Base-by-base conservation (phyloP, 257 asterid species). In the Rehmannia glutinosa region DNA sequence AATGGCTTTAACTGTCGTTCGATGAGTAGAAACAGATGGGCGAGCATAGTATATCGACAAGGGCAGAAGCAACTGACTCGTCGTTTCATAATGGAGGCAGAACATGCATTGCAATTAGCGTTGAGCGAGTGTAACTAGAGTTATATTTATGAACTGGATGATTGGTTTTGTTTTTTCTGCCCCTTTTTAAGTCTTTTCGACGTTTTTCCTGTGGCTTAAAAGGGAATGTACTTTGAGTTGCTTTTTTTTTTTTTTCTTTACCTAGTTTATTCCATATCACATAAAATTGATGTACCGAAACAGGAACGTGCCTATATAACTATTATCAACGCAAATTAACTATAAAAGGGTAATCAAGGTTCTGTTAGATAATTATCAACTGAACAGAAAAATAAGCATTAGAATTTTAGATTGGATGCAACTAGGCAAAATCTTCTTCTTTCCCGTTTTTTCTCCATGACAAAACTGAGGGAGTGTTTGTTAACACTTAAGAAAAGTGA, bases 11-110 rank as follows among this genome's bases (percentile, higher is more conserved):
- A 64, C 43, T 38, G 70, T 25, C 50, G 12, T 24, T 51, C 56
- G 33, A 70, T 77, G 66, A 81, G 84, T 51, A 70, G 85, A 69
- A 92, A 76, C 63, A 80, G 61, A 73, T 75, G 86, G 83, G 79
- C 77, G 13, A 77, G 95, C 83, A 81, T 87, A 65, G 81, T 90
- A 19, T 92, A 90, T 60, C 73, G 96, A 24, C 78, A 46, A 57
- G 98, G 98, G 59, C 97, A 90, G 75, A 90, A 92, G 73, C 72
- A 84, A 39, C 84, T 92, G n/a, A 67, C 94, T 64, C 82, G 83
- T 13, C 73, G 73, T 49, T 87, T 90, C 79, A 47, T 87, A 19
- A 80, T 64, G 70, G 98, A 92, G 77, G 97, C 97, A 0, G 98
- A 87, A 69, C 88, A 90, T 15, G 96, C 96, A 1, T 70, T 92